These are phyloP conservation scores for Sophora flavescens DNA, from an alignment of 306 rosid genomes.

Conservation along the genomic window DNA sequence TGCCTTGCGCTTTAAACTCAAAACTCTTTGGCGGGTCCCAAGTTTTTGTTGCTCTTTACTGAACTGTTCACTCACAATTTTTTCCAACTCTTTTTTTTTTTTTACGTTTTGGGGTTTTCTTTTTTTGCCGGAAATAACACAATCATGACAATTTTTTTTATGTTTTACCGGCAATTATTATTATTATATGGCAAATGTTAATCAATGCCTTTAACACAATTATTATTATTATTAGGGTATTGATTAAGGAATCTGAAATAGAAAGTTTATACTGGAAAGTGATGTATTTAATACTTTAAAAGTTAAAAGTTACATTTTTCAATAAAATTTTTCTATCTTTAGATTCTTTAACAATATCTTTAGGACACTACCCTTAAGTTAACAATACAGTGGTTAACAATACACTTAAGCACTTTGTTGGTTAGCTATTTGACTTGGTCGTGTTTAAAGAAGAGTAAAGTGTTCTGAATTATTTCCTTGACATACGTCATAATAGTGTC, in stretches of 20 bases:
- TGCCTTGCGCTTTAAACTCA: constrained; percentile 44
- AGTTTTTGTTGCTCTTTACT: neutral
- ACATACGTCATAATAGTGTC: too few relatives aligned
- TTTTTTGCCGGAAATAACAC: neutral
- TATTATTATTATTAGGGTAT: neutral
- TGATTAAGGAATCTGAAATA: too few relatives aligned
- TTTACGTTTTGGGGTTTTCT: constrained; percentile 18
- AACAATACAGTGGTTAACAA: too few relatives aligned
- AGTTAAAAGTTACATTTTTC: too few relatives aligned
- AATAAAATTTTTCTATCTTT: too few relatives aligned
- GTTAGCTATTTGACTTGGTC: constrained; percentile 27
- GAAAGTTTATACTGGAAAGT: too few relatives aligned
- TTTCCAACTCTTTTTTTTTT: neutral
- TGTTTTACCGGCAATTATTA: constrained; percentile 23
- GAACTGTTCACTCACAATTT: neutral
- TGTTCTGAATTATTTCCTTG: constrained; percentile 27
- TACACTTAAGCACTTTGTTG: neutral
- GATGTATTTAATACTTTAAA: too few relatives aligned
- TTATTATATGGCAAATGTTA: too few relatives aligned
- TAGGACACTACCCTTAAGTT: too few relatives aligned
- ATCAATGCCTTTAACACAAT: neutral
- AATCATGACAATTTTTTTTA: neutral
- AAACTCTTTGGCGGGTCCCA: constrained; percentile 65
- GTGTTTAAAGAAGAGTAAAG: constrained; percentile 1
- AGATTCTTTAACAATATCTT: too few relatives aligned